Evolutionary conservation across 495 filamentous ascomycete species (phyloP).

Genomic region (Penicillium maclennaniae): DNA sequence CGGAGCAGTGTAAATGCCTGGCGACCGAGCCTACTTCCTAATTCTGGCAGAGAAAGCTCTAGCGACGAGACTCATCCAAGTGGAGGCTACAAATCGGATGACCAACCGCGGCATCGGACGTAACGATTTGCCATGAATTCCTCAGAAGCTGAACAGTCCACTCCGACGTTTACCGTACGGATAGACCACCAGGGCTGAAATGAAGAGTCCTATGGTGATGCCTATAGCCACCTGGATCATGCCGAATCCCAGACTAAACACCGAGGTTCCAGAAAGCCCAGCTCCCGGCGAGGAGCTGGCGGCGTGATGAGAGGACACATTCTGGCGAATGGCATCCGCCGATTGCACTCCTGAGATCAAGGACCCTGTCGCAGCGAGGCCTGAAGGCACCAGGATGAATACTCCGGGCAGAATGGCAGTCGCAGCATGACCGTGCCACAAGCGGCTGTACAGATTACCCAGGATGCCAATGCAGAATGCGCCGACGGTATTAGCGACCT

Average conservation of each 20-base stretch:
- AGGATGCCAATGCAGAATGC: conserved; percentile 77
- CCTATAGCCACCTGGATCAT: conserved; percentile 83
- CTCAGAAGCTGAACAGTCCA: conserved; percentile 78
- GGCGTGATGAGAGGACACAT: conserved; percentile 26
- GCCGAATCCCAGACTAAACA: conserved; percentile 32
- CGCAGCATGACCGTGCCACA: conserved; percentile 76
- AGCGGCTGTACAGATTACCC: conserved; percentile 78
- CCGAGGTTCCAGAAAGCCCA: conserved; percentile 19
- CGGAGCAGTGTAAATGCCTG: not conserved
- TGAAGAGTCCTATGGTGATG: conserved; percentile 82
- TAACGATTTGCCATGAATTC: not conserved
- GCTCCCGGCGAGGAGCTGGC: conserved; percentile 10
- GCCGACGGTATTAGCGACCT: conserved; percentile 77
- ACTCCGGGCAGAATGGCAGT: conserved; percentile 84
- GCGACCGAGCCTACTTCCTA: not conserved
- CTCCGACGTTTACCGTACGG: conserved; percentile 81
- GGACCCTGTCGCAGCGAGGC: conserved; percentile 73
- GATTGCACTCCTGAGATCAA: conserved; percentile 72
- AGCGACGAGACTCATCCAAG: not conserved
- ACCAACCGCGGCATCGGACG: not conserved
- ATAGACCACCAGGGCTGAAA: conserved; percentile 80
- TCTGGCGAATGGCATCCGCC: conserved; percentile 67
- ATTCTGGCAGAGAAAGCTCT: not conserved
- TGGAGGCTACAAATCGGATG: not conserved
- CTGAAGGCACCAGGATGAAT: conserved; percentile 85